A percentile compares a stretch with the other conserved stretches of the same genome.
phyloP scores from a whole-genome alignment of 495 filamentous ascomycete genomes.

The Lasiosphaeria miniovina region DNA sequence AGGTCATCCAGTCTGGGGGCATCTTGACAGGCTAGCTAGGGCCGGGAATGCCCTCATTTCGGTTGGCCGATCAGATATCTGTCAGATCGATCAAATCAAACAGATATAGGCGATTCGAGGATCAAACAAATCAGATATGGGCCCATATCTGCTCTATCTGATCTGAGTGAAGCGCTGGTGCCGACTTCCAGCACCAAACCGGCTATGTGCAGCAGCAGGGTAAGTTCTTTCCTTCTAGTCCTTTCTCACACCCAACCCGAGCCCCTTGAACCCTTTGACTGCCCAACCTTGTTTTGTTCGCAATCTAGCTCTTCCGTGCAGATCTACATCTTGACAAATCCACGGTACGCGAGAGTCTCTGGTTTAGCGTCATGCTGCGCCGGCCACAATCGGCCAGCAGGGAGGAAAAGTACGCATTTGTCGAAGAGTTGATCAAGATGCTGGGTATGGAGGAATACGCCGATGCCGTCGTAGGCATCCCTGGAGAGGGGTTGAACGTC shows the following conservation, averaged over 20 bases:
- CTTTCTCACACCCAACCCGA: not conserved
- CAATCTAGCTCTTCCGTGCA: not conserved
- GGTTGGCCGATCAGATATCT: no score
- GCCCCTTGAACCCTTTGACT: no score
- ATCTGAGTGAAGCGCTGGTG: no score
- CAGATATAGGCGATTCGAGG: no score
- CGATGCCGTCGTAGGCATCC: conserved; percentile 80
- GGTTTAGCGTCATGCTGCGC: conserved; percentile 75
- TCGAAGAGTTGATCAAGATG: conserved; percentile 84
- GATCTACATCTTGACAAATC: conserved; percentile 77
- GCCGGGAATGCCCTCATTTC: no score
- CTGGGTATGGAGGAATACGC: conserved; percentile 79
- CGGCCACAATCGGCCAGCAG: conserved; percentile 64
- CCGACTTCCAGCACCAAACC: conserved; percentile 76
- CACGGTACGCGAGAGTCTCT: conserved; percentile 77
- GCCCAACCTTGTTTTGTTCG: no score
- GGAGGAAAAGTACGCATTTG: conserved; percentile 75
- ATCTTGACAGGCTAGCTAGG: no score
- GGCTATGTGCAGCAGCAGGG: conserved; percentile 92
- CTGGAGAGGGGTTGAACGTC: conserved; percentile 57
- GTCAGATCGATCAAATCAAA: no score
- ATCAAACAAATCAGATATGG: no score
- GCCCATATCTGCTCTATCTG: no score
- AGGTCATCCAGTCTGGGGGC: no score
- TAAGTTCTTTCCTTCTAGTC: conserved; percentile 25